Evolutionary conservation across 768 basidiomycete genomes (phyloP), one percentile per base, ranked within the genome.

Genomic region (Lactarius sanguifluus): DNA sequence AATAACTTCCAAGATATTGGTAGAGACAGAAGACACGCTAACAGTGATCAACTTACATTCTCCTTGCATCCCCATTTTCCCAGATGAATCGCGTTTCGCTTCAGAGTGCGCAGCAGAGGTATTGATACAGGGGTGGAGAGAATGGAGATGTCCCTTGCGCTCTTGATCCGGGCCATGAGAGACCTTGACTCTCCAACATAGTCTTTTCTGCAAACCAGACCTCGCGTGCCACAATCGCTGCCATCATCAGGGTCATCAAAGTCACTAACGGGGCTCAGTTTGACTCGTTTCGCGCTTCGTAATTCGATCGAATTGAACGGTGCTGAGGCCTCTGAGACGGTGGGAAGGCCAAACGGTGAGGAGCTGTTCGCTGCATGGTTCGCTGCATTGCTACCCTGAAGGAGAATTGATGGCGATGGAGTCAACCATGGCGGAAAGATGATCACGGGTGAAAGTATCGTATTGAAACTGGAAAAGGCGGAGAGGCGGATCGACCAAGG

Each of bases 391-490:
- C 80, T 78, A 10, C 75, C 75, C 85, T 34, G 90, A 88, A 0
- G 86, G 85, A 0, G 87, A 86, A 69, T 90, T 88, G 47, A 90
- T 79, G n/a, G 93, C 94, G 67, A 98, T 96, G 2, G 94, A 92
- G 71, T 97, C 96, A 2, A 96, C 94, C 78, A 98, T 85, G 0
- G 92, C 94, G 2, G 93, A 94, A 52, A 98, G 85, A 74, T 97
- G 94, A 25, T 96, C 92, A 54, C 94, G 86, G 1, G 96, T 99
- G 73, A 92, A 96, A 0, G 96, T 98, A 76, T 99, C 96, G 73
- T 98, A 98, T 70, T 94, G 88, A 60, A 95, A 91, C 73, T 94
- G 91, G 78, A 98, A 98, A 43, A 98, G 82, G 15, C 89, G 87
- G 13, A 94, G 83, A 34, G 88, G 87, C 2, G 91, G 87, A 73